Evolutionary conservation across 371 early-diverging fungal species (phyloP), one percentile per base, ranked within the genome.

Genomic region (Apophysomyces variabilis): DNA sequence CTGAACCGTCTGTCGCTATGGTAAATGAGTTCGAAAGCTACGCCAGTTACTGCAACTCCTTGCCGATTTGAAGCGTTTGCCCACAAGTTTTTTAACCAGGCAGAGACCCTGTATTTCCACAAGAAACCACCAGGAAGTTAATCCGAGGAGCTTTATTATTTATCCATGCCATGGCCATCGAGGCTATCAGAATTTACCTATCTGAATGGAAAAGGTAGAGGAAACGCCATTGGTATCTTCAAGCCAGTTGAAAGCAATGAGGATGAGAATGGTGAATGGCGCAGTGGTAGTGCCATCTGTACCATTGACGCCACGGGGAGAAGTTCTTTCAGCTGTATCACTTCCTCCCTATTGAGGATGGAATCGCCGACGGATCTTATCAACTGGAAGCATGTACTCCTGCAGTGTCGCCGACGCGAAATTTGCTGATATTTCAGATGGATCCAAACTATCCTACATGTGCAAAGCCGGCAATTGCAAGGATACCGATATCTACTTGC

Each of bases 251-350:
- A 50, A 21, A 32, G 37, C 39, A 57, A 63, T 32, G 54, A 63
- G 36, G 64, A 63, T 32, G 41, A 47, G 16, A 43, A 45, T n/a
- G 66, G 66, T 12, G 16, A 38, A 26, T 14, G 38, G 21, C 18
- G 65, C n/a, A 13, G 58, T 39, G 58, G 65, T 41, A 57, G 65
- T 41, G 65, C 58, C 13, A 21, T 60, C 37, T 65, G 47, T n/a
- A 58, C 50, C 47, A 60, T 65, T 36, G 59, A 59, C 18, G 21
- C 21, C 13, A 59, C 38, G 64, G 64, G 8, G 64, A 63, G 39
- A 57, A 63, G 1, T 21, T 57, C 21, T 63, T 50, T 43, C 57
- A 57, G 38, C 46, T 63, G 2, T 38, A 14, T 18, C 64, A 54
- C 16, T 56, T 63, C 16, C 16, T 63, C 0, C 43, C 43, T 14